Evolutionary conservation across 768 basidiomycete species (phyloP), one percentile per base, ranked within the genome.

Genomic region (Agaricus subrufescens): DNA sequence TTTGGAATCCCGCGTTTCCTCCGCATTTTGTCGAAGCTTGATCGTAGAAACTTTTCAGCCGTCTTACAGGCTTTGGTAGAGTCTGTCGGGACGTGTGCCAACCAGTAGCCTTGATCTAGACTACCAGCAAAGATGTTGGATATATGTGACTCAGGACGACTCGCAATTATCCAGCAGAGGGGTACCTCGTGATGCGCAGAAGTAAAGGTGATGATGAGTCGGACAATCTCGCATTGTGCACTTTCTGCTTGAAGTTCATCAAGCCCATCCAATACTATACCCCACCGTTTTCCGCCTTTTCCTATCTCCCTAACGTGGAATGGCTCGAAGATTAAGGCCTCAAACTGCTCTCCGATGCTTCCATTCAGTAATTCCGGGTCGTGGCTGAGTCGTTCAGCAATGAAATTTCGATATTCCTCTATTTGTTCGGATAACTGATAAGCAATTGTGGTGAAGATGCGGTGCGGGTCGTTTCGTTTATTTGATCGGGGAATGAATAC

Each of bases 41-140:
- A 57, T 23, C 27, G 10, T 10, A 48, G 31, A 29, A 60, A 29
- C 14, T 57, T 52, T 23, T 37, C 4, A 10, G 46, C 52, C 3
- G 39, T 34, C 4, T 60, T 43, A n/a, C 49, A 49, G 19, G 42
- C 53, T 8, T 39, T 52, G 19, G 43, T 34, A 9, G 57, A 43
- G 14, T 48, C n/a, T 9, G 57, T 8, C 8, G 37, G 37, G 14
- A 3, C 9, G 39, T 8, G 3, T 11, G 4, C 9, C 19, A 6
- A 42, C 3, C 29, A 19, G 11, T 3, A 14, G 19, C 19, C 19
- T 19, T 15, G 14, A 54, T 23, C n/a, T 9, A 15, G 1, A 27
- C 14, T 25, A 11, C 2, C 3, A 25, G n/a, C 8, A 31, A 23
- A 11, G 48, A 19, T 8, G 26, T 19, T 19, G 19, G 19, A 19